A percentile compares a stretch with the other conserved stretches of the same genome.
Evolutionary conservation across 805 yeast species (phyloP).

Genomic region (Yamadazyma ubonensis): DNA sequence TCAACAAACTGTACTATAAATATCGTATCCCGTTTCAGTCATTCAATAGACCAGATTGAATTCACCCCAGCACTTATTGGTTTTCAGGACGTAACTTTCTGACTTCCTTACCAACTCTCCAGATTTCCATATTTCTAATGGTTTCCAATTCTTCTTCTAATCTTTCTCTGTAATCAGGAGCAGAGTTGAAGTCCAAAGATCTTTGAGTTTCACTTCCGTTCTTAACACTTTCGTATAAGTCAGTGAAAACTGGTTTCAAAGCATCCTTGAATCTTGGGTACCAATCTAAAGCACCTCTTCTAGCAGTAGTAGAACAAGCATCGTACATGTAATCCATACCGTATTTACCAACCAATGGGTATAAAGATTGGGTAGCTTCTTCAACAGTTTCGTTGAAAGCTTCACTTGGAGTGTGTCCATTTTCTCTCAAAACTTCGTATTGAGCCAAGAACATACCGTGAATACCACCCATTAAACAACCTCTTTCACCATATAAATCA

Average conservation of each 20-base stretch:
- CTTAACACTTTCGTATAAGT: slow-evolving; percentile 90
- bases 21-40: slow-evolving; percentile 13
- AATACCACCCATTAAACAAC: slow-evolving; percentile 99
- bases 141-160: slow-evolving; percentile 89
- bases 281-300: slow-evolving; percentile 99
- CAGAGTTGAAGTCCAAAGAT: slow-evolving; percentile 98
- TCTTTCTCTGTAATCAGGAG: slow-evolving; percentile 95
- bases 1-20: slow-evolving; percentile 36
- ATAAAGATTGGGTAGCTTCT: slow-evolving; percentile 99
- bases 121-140: slow-evolving; percentile 98
- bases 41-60: slow-evolving; percentile 15
- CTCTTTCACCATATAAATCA: slow-evolving; percentile 99
- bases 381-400: slow-evolving; percentile 99
- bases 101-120: slow-evolving; percentile 99
- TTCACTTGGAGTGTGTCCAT: slow-evolving; percentile 99
- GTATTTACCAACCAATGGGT: slow-evolving; percentile 98
- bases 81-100: slow-evolving; percentile 99
- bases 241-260: slow-evolving; percentile 96
- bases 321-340: slow-evolving; percentile 99
- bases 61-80: slow-evolving; percentile 51
- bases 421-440: slow-evolving; percentile 99
- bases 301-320: slow-evolving; percentile 99
- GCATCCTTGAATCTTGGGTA: slow-evolving; percentile 99
- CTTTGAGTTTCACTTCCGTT: slow-evolving; percentile 97
- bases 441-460: slow-evolving; percentile 99